phyloP scores from a whole-genome alignment of 345 rosid species.

The Clarkia xantiana region DNA sequence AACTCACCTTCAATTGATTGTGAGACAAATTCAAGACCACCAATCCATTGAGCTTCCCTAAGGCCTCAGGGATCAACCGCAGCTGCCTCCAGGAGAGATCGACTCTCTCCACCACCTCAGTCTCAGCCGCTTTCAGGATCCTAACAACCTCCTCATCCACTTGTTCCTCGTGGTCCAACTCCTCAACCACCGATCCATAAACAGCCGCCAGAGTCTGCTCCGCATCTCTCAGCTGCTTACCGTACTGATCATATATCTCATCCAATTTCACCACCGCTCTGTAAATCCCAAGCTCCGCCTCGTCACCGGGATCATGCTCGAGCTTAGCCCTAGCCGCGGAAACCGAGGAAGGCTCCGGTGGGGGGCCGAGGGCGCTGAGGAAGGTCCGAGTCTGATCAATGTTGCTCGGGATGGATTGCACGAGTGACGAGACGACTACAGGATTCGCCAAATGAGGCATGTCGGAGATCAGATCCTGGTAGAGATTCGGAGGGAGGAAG shows the following conservation, averaged over 20 bases:
- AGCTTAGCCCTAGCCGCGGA: slow-evolving; percentile 51
- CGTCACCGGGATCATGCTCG: slow-evolving; percentile 25
- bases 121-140: slow-evolving; percentile 32
- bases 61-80: slow-evolving; percentile 62
- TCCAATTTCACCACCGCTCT: slow-evolving; percentile 46
- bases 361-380: slow-evolving; percentile 53
- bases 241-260: slow-evolving; percentile 47
- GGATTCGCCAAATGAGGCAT: slow-evolving; percentile 38
- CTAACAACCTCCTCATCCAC: slow-evolving; percentile 43
- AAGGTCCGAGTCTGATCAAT: slow-evolving; percentile 40
- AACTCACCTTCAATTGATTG: slow-evolving; percentile 57
- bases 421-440: slow-evolving; percentile 30
- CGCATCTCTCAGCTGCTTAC: slow-evolving; percentile 43
- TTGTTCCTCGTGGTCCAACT: slow-evolving; percentile 18
- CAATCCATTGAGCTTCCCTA: slow-evolving; percentile 51
- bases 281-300: slow-evolving; percentile 37
- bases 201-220: slow-evolving; percentile 49
- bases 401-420: slow-evolving; percentile 34
- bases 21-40: slow-evolving; percentile 49
- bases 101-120: slow-evolving; percentile 30
- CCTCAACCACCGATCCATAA: slow-evolving; percentile 26
- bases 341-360: slow-evolving; percentile 57
- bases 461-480: slow-evolving; percentile 16
- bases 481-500: slow-evolving; percentile 24
- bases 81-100: slow-evolving; percentile 52